A percentile compares a stretch with the other conserved stretches of the same genome.
phyloP scores from a whole-genome alignment of 139 green algal genomes.

The Chlorella ohadii region DNA sequence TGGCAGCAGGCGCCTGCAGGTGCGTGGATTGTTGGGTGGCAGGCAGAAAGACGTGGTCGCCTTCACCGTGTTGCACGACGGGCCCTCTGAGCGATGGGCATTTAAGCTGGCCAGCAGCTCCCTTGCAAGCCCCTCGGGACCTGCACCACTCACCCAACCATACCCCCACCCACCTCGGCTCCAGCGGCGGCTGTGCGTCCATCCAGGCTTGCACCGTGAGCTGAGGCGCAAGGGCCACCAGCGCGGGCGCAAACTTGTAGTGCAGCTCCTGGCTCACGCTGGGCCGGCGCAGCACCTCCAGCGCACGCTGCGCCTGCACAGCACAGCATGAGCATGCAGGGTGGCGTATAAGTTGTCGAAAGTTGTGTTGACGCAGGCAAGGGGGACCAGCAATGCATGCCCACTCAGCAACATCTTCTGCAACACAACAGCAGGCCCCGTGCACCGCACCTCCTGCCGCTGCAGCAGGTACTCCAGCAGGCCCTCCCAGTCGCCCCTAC shows the following conservation, averaged over 20 bases:
- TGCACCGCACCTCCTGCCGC: slow-evolving; percentile 46
- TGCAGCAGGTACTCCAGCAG: slow-evolving; percentile 87
- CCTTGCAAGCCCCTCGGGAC: no score
- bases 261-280: slow-evolving; percentile 68
- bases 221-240: slow-evolving; percentile 69
- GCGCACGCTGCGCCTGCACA: slow-evolving; percentile 45
- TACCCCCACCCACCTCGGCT: slow-evolving; percentile 51
- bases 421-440: no score
- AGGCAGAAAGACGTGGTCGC: no score
- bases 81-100: no score
- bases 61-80: no score
- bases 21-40: neutral
- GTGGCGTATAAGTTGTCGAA: no score
- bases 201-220: slow-evolving; percentile 85
- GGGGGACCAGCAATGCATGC: no score
- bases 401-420: no score
- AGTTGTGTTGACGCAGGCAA: no score
- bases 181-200: slow-evolving; percentile 60
- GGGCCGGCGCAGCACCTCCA: slow-evolving; percentile 87
- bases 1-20: slow-evolving; percentile 75
- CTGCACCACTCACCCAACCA: no score
- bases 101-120: no score
- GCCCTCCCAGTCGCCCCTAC: slow-evolving; percentile 83
- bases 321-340: no score
- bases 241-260: slow-evolving; percentile 88